Percentiles rank a stretch among this genome's conserved stretches.
phyloP scores from a whole-genome alignment of 2,329 filamentous ascomycete species.

The Elsinoe arachidis region DNA sequence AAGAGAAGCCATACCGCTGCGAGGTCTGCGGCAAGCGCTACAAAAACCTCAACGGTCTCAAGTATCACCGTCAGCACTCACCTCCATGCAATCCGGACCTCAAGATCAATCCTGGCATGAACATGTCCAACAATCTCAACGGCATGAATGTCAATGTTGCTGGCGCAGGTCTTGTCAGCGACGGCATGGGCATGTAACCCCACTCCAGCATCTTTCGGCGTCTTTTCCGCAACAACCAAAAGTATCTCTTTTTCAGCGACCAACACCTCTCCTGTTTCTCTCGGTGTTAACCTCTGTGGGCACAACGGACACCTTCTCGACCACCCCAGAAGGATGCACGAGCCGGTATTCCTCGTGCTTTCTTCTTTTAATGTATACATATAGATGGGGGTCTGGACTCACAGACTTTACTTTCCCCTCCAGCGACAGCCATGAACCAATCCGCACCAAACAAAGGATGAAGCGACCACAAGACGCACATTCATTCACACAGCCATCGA shows the following conservation, averaged over 20 bases:
- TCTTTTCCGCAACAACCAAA: conserved; percentile 5
- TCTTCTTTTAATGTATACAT: neutral
- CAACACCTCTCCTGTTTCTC: neutral
- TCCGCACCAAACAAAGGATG: neutral
- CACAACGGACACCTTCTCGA: neutral
- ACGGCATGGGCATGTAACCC: conserved; percentile 34
- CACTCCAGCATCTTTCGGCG: neutral
- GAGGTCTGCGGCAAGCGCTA: conserved; percentile 96
- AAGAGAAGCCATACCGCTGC: conserved; percentile 97
- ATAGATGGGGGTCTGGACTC: conserved; percentile 2
- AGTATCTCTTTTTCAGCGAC: neutral
- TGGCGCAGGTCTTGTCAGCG: conserved; percentile 47
- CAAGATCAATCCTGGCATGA: conserved; percentile 38
- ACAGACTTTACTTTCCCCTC: conserved; percentile 5
- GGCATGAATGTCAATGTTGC: conserved; percentile 43
- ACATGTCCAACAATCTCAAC: conserved; percentile 32
- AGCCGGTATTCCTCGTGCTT: neutral
- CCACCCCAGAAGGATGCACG: neutral
- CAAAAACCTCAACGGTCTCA: conserved; percentile 96
- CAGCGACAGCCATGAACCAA: neutral
- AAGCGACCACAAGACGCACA: neutral
- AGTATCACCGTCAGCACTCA: conserved; percentile 72
- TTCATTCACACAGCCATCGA: neutral
- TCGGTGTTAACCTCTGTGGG: conserved; percentile 1
- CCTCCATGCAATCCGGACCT: conserved; percentile 83